Base-by-base conservation (phyloP, 176 grass and related monocot species). In the Oryza longistaminata region DNA sequence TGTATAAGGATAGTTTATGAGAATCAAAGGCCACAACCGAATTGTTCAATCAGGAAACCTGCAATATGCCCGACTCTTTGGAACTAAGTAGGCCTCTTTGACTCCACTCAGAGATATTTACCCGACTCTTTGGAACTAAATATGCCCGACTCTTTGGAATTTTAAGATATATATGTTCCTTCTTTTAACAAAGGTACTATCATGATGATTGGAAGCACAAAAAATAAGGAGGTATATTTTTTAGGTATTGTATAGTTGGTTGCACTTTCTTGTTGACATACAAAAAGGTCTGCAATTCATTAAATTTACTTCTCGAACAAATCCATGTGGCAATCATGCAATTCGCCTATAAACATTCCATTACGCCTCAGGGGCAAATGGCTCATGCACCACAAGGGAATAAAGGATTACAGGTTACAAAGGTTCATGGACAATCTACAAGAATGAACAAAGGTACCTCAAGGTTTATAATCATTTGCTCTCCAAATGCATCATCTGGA, bases 401-500 rank as follows among this genome's bases (percentile, higher is more conserved):
- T 70, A 27, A 61, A 42, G 9, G 9, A 43, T 43, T 43, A 79
- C 55, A 66, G 12, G 16, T 70, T 64, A 85, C 13, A 73, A 34
- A 25, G 10, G 34, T 65, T 83, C 40, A 33, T 52, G 15, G 8
- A 85, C 81, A 78, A 62, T 70, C 39, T 81, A 42, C 14, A 55
- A 60, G 26, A 53, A 33, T 26, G 48, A 52, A 33, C 67, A 73
- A 74, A 66, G 31, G 21, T 75, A 98, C 96, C 91, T 98, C 96
- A 49, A 98, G 89, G 78, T 98, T 98, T 85, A 83, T 98, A 82
- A 98, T 92, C 96, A 98, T 98, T 88, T 98, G 96, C 66, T 95
- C 88, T 68, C 96, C 96, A 87, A 98, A 98, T 83, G 93, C 96
- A 98, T 98, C 96, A 74, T 95, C 89, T 60, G 96, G 96, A 87